Percentiles rank a stretch among this genome's conserved stretches.
phyloP scores from a whole-genome alignment of 306 rosid genomes.

The Glycyrrhiza uralensis region DNA sequence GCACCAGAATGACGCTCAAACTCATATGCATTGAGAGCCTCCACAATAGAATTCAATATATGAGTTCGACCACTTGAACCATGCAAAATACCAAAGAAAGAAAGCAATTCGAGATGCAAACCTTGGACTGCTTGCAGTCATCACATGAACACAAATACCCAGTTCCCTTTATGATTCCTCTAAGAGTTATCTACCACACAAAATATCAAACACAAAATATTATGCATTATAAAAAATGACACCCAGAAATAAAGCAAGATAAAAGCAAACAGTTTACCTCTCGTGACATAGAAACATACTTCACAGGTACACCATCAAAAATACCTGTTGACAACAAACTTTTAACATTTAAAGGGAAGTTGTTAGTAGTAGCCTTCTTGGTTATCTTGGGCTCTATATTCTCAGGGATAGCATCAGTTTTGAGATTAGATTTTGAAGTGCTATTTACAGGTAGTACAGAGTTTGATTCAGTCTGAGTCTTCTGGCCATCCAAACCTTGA shows the following conservation, averaged over 20 bases:
- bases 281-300: conserved; percentile 88
- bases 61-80: conserved; percentile 19
- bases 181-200: conserved; percentile 63
- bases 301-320: conserved; percentile 87
- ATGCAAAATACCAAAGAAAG: conserved; percentile 17
- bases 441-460: conserved; percentile 46
- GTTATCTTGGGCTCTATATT: conserved; percentile 62
- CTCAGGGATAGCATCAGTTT: conserved; percentile 44
- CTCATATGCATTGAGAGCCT: conserved; percentile 96
- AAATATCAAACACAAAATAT: conserved; percentile 24
- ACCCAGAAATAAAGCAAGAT: conserved; percentile 16
- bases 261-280: conserved; percentile 50
- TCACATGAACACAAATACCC: conserved; percentile 89
- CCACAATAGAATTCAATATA: conserved; percentile 37
- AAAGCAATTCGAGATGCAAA: conserved; percentile 29
- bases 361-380: conserved; percentile 78
- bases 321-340: conserved; percentile 92
- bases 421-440: conserved; percentile 37
- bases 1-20: conserved; percentile 94
- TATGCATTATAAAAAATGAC: background rate
- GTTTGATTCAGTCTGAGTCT: conserved; percentile 44
- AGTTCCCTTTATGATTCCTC: conserved; percentile 79
- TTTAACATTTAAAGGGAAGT: conserved; percentile 94
- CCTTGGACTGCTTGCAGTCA: conserved; percentile 74
- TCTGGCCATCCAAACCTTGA: no score